Evolutionary conservation across 495 filamentous ascomycete genomes (phyloP).

Genomic region (Lasiosphaeria miniovina): DNA sequence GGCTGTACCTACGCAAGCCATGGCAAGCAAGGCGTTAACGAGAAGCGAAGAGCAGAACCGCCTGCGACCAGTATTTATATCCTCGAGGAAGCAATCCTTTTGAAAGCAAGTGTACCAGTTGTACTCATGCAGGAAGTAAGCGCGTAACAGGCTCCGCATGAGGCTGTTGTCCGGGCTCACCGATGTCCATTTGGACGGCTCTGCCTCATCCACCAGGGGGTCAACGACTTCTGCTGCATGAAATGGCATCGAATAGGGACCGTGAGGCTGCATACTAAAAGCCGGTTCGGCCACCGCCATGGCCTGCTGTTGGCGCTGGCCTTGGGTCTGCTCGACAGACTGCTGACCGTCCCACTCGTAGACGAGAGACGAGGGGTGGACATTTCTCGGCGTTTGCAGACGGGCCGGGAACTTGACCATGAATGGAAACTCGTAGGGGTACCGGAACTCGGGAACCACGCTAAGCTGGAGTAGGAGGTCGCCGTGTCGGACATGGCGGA

Average conservation of each 20-base stretch:
- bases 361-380: constrained; percentile 28
- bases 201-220: constrained; percentile 18
- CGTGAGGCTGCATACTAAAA: constrained; percentile 3
- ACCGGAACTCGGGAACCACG: constrained; percentile 26
- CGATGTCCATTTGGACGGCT: constrained; percentile 25
- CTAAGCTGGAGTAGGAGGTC: constrained; percentile 31
- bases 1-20: constrained; percentile 28
- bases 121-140: constrained; percentile 29
- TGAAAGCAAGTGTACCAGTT: constrained; percentile 28
- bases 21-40: constrained; percentile 30
- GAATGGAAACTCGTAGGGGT: constrained; percentile 32
- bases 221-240: constrained; percentile 30
- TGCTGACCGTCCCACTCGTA: constrained; percentile 21
- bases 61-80: constrained; percentile 17
- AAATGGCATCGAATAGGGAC: constrained; percentile 26
- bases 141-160: constrained; percentile 21
- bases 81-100: constrained; percentile 28
- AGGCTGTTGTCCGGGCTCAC: constrained; percentile 28
- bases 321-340: constrained; percentile 6
- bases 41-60: constrained; percentile 31
- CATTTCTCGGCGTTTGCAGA: constrained; percentile 23
- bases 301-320: background rate
- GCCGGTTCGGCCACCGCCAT: constrained; percentile 1
- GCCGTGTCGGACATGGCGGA: constrained; percentile 31
- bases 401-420: constrained; percentile 22